Conservation (phyloP, 1,284 basidiomycete genomes). For the Sporisorium graminicola region DNA sequence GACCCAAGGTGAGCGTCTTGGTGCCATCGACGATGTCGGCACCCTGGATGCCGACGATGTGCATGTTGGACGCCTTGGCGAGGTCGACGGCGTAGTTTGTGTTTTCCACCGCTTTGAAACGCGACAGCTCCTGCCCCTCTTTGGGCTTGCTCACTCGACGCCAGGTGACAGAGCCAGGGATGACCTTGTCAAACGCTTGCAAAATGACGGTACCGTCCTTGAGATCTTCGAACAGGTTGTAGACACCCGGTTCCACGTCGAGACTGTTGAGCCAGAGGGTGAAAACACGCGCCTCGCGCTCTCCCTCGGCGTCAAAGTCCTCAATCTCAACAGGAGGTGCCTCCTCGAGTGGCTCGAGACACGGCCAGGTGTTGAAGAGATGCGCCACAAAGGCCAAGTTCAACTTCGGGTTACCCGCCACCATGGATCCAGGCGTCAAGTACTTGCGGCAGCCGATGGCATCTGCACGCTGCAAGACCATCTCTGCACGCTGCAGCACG, state of each 20-base stretch:
- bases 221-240: slow-evolving; percentile 95
- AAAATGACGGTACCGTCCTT: slow-evolving; percentile 89
- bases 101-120: slow-evolving; percentile 98
- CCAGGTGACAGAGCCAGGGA: slow-evolving; percentile 93
- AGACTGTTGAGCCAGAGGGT: slow-evolving; percentile 98
- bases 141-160: slow-evolving; percentile 92
- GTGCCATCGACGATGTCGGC: slow-evolving; percentile 94
- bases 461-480: slow-evolving; percentile 92
- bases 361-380: slow-evolving; percentile 95
- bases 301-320: slow-evolving; percentile 98
- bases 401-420: slow-evolving; percentile 95
- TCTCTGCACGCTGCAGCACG: slow-evolving; percentile 84
- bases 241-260: slow-evolving; percentile 93
- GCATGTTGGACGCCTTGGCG: slow-evolving; percentile 91
- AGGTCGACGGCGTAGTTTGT: slow-evolving; percentile 96
- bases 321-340: slow-evolving; percentile 81
- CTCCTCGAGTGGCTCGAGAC: slow-evolving; percentile 82
- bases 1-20: slow-evolving; percentile 90
- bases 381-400: slow-evolving; percentile 99
- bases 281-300: slow-evolving; percentile 96
- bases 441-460: slow-evolving; percentile 95
- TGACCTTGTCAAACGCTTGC: slow-evolving; percentile 95
- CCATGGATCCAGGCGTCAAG: slow-evolving; percentile 88
- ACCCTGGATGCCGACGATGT: slow-evolving; percentile 96
- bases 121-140: slow-evolving; percentile 82